Base-by-base conservation (phyloP, 2,329 filamentous ascomycete species). In the Fusarium sp. region DNA sequence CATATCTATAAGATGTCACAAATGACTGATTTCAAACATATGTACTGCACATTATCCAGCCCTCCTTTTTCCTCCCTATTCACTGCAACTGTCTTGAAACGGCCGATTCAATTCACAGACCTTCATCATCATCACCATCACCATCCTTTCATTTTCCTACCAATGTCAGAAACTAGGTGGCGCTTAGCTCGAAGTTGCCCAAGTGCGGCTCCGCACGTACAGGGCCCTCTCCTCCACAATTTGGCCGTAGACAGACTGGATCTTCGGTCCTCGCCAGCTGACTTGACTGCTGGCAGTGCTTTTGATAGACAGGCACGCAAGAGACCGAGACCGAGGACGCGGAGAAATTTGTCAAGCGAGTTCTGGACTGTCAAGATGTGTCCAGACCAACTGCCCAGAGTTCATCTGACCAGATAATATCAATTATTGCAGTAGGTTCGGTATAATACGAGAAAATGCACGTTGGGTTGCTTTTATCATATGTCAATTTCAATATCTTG, bases 151-250 rank as follows among this genome's bases (percentile, higher is more conserved):
- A 38, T 38, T 38, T 38, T 38, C 34, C 18, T 38, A 38, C 47
- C 30, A 51, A 25, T 52, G 30, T 15, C 20, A 18, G 15, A 22
- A 47, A 27, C n/a, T 20, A 34, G 24, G 62, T 65, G 61, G 46
- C 61, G 61, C 61, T 40, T 53, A 64, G 54, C 34, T 58, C 43
- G 32, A 55, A 40, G 45, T 58, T 57, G 32, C 32, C 25, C 53
- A 34, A 38, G 27, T 73, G 72, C 72, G 72, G 72, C 72, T 74
- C 72, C 72, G 72, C 72, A 65, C 44, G 30, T 41, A 46, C 64
- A 29, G 27, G 57, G 55, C 44, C 45, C 40, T 44, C 58, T 74
- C 66, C 55, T 73, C 66, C 63, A 72, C 54, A 62, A 61, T 55
- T 61, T 55, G 48, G 53, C 67, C 68, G 47, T 43, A n/a, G 48